Base-by-base conservation (phyloP, 306 rosid species). In the Inga leiocalycina region DNA sequence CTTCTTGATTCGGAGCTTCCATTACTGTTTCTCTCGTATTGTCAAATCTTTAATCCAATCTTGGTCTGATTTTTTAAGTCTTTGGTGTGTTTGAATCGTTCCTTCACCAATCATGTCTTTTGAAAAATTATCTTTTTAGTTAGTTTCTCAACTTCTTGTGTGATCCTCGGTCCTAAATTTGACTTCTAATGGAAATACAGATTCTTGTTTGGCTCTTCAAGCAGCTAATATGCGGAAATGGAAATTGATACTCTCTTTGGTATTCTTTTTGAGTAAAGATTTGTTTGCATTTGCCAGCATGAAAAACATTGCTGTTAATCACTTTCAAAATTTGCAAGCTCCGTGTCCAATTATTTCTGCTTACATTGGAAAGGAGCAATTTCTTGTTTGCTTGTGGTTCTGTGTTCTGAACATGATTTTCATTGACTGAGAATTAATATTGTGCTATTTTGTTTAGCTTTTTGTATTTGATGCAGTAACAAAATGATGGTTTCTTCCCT, bases 381-480 rank as follows among this genome's bases (percentile, higher is more conserved):
- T 27, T 24, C 57, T 65, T 79, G 80, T 46, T 81, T 73, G n/a
- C 69, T 79, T 80, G 9, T 54, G 54, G 24, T 81, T 71, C 75
- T 64, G 49, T 57, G 52, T 51, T 68, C 67, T 57, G 35, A 51
- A 84, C 79, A 70, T 75, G 74, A 32, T 78, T 83, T 76, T 65
- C 30, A 8, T 54, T 71, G 56, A 22, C 49, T 83, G 27, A 32
- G 52, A 79, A 79, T 73, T 41, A 70, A 39, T 41, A 19, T 45
- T 16, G 37, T 71, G 79, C 39, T 71, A 65, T 82, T 76, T 70
- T 83, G 62, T 22, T 75, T 78, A 67, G 86, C 77, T 49, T 37
- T 81, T 77, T 83, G 64, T 69, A 77, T 85, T 79, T 85, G 88
- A 64, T 75, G 87, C 89, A 74, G 90, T 86, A 69, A 71, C 83